Base-by-base conservation (phyloP, 1,284 basidiomycete genomes). In the Leccinum solheimii region DNA sequence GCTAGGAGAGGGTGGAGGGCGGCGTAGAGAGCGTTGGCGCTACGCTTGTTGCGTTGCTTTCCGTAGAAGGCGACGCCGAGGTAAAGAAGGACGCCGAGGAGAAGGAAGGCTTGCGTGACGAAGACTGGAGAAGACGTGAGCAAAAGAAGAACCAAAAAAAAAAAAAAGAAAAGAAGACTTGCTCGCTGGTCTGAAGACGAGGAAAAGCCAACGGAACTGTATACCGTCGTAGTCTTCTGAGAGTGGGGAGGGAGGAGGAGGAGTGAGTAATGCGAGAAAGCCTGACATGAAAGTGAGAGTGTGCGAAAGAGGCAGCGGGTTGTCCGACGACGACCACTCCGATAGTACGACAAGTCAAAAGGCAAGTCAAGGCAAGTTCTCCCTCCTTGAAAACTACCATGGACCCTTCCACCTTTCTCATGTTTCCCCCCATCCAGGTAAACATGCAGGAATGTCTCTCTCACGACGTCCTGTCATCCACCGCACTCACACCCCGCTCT, bases 181-280 rank as follows among this genome's bases (percentile, higher is more conserved):
- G 90, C 90, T 74, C n/a, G 88, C 90, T 11, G 94, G 94, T 56
- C 92, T 80, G 77, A 95, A 92, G 51, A 87, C 84, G 67, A 96
- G 77, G 65, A 86, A 81, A 72, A 83, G 88, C 88, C 88, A 94
- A 64, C 77, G 80, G 72, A 81, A 86, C 74, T 95, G 83, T 54
- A 83, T 73, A 16, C 92, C 88, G 21, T 80, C 72, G 68, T 88
- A 90, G 34, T 85, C 77, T 9, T 76, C 72, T 3, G 75, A 61
- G 6, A 79, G 79, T 3, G 78, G 69, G 36, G 89, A 83, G 14
- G 84, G 83, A n/a, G 84, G 82, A 62, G 86, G 70, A 59, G 66
- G 67, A 13, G 78, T 68, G 58, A 86, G 64, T n/a, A n/a, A 55
- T 55, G 79, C 75, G 64, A 73, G 72, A 40, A 85, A 62, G 13